phyloP scores from a whole-genome alignment of 495 filamentous ascomycete genomes.

The Filosporella fistucella region DNA sequence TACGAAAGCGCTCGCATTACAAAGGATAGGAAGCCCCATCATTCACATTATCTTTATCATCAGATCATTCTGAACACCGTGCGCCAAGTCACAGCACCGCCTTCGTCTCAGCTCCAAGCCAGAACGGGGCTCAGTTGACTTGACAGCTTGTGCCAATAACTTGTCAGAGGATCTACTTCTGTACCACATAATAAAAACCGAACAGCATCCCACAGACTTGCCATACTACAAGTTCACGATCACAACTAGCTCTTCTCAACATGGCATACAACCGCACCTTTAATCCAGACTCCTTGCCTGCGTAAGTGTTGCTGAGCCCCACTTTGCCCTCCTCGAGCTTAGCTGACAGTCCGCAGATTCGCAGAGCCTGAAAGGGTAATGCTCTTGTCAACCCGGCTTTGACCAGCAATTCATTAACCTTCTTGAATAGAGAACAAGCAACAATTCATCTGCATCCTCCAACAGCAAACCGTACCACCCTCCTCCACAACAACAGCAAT shows the following conservation, averaged over 20 bases:
- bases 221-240: too few relatives aligned
- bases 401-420: too few relatives aligned
- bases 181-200: neutral
- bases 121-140: too few relatives aligned
- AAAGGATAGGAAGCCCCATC: too few relatives aligned
- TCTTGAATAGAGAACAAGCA: conserved; percentile 14
- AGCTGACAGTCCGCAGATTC: conserved; percentile 53
- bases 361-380: conserved; percentile 90
- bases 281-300: conserved; percentile 96
- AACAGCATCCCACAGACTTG: neutral
- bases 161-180: too few relatives aligned
- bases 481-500: conserved; percentile 27
- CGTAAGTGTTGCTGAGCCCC: conserved; percentile 54
- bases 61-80: too few relatives aligned
- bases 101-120: too few relatives aligned
- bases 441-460: conserved; percentile 2
- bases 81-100: too few relatives aligned
- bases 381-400: conserved; percentile 3
- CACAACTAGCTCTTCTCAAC: conserved; percentile 15
- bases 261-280: conserved; percentile 95
- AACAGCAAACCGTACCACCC: conserved; percentile 24
- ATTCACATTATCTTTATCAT: too few relatives aligned
- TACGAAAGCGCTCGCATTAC: too few relatives aligned
- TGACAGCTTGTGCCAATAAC: too few relatives aligned
- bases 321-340: neutral